Evolutionary conservation across 192 early-diverging fungal species (phyloP).

Genomic region (Linderina pennispora): DNA sequence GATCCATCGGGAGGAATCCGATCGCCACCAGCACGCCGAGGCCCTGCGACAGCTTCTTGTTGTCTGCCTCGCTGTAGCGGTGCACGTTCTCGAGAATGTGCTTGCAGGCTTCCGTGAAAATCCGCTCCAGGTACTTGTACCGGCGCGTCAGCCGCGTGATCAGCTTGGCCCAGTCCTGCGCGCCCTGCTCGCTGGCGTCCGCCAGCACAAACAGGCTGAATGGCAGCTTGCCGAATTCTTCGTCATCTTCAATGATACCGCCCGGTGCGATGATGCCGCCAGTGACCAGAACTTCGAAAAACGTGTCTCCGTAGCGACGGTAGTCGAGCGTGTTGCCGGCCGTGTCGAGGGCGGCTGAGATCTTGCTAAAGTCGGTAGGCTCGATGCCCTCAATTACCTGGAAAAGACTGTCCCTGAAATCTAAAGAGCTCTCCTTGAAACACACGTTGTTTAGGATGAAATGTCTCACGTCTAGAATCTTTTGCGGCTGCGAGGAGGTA

Average conservation of each 20-base stretch:
- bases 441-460: too few relatives aligned
- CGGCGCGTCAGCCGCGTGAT: slow-evolving; percentile 87
- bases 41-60: slow-evolving; percentile 71
- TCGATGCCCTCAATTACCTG: slow-evolving; percentile 49
- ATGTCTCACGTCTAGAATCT: too few relatives aligned
- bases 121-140: slow-evolving; percentile 88
- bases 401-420: slow-evolving; percentile 37
- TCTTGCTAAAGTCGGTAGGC: slow-evolving; percentile 61
- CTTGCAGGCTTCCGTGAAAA: slow-evolving; percentile 76
- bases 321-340: slow-evolving; percentile 87
- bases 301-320: slow-evolving; percentile 89
- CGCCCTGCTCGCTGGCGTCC: slow-evolving; percentile 49
- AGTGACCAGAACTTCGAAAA: slow-evolving; percentile 91
- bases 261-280: slow-evolving; percentile 75
- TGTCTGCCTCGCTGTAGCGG: slow-evolving; percentile 75
- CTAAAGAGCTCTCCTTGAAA: too few relatives aligned
- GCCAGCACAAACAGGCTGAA: slow-evolving; percentile 58
- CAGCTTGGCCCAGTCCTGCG: slow-evolving; percentile 76
- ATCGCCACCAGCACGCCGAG: slow-evolving; percentile 66
- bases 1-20: slow-evolving; percentile 62
- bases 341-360: slow-evolving; percentile 68
- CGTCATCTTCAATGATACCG: slow-evolving; percentile 51
- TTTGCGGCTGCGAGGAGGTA: too few relatives aligned
- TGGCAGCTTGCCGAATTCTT: slow-evolving; percentile 70
- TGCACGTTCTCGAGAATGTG: slow-evolving; percentile 88